phyloP scores from a whole-genome alignment of 2,329 filamentous ascomycete species.

The Fusarium torulosum region DNA sequence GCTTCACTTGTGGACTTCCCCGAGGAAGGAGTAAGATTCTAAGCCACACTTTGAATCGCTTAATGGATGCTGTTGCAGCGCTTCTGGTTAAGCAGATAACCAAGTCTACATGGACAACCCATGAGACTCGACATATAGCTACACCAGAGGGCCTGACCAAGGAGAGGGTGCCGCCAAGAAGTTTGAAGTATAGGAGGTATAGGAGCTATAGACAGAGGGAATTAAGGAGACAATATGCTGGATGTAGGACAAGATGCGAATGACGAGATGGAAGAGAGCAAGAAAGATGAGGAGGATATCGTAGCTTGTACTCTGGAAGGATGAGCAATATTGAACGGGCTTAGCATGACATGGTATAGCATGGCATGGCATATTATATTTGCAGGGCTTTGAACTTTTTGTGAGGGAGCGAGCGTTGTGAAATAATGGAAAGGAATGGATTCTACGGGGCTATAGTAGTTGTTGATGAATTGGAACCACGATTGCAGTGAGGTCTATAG shows the following conservation, averaged over 20 bases:
- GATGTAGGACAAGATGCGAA: slow-evolving; percentile 27
- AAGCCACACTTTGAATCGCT: slow-evolving; percentile 19
- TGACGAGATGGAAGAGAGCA: slow-evolving; percentile 30
- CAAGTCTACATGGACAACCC: slow-evolving; percentile 6
- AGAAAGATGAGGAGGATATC: slow-evolving; percentile 25
- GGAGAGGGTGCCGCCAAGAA: slow-evolving; percentile 6
- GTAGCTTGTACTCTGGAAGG: slow-evolving; percentile 49
- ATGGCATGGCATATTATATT: slow-evolving; percentile 17
- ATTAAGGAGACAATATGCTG: slow-evolving; percentile 15
- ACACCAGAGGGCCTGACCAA: slow-evolving; percentile 15
- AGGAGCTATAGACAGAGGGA: slow-evolving; percentile 20
- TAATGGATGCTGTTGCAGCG: slow-evolving; percentile 7
- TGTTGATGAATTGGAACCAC: slow-evolving; percentile 6
- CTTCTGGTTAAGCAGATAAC: slow-evolving; percentile 9
- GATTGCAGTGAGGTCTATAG: neutral
- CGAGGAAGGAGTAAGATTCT: slow-evolving; percentile 8
- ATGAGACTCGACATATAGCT: slow-evolving; percentile 5
- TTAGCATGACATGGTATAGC: slow-evolving; percentile 10
- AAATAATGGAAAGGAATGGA: slow-evolving; percentile 21
- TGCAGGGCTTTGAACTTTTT: slow-evolving; percentile 20
- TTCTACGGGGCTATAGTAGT: slow-evolving; percentile 16
- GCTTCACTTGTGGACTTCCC: slow-evolving; percentile 24
- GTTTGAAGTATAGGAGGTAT: slow-evolving; percentile 13
- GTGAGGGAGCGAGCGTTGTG: slow-evolving; percentile 19
- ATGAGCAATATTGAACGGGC: slow-evolving; percentile 43